Conservation (phyloP, 2,329 filamentous ascomycete species). For the Gaeumannomyces tritici region DNA sequence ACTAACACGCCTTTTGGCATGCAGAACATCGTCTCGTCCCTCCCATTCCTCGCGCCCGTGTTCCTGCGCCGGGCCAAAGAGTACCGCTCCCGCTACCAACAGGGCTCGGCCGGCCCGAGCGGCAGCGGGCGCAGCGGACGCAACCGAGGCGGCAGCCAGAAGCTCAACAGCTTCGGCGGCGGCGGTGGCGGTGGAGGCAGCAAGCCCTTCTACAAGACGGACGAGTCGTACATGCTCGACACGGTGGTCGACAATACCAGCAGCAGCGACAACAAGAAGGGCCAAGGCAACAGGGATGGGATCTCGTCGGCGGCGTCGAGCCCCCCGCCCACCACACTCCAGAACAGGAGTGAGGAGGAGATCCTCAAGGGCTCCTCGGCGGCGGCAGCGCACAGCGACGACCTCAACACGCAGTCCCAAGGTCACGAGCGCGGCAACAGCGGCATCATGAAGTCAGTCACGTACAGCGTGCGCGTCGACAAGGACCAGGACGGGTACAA, state of each 20-base stretch:
- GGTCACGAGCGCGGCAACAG: background rate
- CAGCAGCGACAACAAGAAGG: background rate
- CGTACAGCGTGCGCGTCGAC: slow-evolving; percentile 29
- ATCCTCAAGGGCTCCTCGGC: slow-evolving; percentile 17
- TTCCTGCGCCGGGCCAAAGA: slow-evolving; percentile 30
- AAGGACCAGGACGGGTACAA: slow-evolving; percentile 9
- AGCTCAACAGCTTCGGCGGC: slow-evolving; percentile 26
- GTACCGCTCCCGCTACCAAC: slow-evolving; percentile 23
- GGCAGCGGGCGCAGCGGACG: slow-evolving; percentile 10
- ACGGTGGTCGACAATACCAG: slow-evolving; percentile 14
- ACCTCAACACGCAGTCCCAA: slow-evolving; percentile 9
- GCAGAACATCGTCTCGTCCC: slow-evolving; percentile 34
- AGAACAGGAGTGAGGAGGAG: slow-evolving; percentile 24
- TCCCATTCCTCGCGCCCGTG: slow-evolving; percentile 33
- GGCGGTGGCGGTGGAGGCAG: slow-evolving; percentile 10
- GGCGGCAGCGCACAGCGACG: slow-evolving; percentile 8
- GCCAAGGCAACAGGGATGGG: background rate
- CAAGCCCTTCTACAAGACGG: slow-evolving; percentile 1
- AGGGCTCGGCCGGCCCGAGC: slow-evolving; percentile 15
- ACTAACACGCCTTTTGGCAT: background rate
- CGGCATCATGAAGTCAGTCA: slow-evolving; percentile 29
- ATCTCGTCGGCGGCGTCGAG: background rate
- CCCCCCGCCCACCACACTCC: slow-evolving; percentile 2
- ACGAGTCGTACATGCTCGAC: slow-evolving; percentile 10
- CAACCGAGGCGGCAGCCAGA: slow-evolving; percentile 22